Evolutionary conservation across 1,139 yeast species (phyloP), one percentile per base, ranked within the genome.

Genomic region (Yamadazyma dushanensis): DNA sequence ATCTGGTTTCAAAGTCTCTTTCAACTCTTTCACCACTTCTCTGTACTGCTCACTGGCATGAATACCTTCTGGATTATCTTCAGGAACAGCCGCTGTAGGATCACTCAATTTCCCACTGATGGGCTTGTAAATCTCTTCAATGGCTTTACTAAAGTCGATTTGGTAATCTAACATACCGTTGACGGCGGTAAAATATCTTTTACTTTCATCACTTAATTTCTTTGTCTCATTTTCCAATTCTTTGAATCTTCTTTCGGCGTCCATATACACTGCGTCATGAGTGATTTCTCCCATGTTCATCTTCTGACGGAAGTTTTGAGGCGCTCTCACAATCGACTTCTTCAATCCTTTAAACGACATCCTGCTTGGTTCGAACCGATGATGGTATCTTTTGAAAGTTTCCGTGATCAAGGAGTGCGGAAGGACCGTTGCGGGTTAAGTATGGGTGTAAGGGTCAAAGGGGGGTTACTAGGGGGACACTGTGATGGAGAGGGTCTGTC

Each of bases 311-410:
- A 84, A 70, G 44, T 72, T 76, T 58, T 84, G 92, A 21, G 94
- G 94, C 3, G 96, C 95, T 66, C 98, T 75, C 32, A 80, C 80
- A 45, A 89, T 71, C 20, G 95, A 81, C 66, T 89, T 92, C 47
- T 86, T 86, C 53, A 92, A 69, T 35, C 98, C 98, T 62, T 90
- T 92, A 70, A 94, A 88, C 62, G 95, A 84, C 97, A 90, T 89
- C 8, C 9, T 19, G 8, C 10, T 6, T 24, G 17, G 27, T 25
- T 25, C 17, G 18, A 25, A 15, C 14, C 27, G 27, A 6, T 25
- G 18, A n/a, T 11, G n/a, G 27, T 24, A 11, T n/a, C 8, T 5
- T 15, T 11, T 11, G 11, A 8, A 14, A 4, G 15, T 25, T 25
- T 25, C 16, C 27, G 27, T 25, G 27, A 25, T 25, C 27, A 25